phyloP scores from a whole-genome alignment of 1,284 basidiomycete genomes.

The Ceratobasidium sp. region DNA sequence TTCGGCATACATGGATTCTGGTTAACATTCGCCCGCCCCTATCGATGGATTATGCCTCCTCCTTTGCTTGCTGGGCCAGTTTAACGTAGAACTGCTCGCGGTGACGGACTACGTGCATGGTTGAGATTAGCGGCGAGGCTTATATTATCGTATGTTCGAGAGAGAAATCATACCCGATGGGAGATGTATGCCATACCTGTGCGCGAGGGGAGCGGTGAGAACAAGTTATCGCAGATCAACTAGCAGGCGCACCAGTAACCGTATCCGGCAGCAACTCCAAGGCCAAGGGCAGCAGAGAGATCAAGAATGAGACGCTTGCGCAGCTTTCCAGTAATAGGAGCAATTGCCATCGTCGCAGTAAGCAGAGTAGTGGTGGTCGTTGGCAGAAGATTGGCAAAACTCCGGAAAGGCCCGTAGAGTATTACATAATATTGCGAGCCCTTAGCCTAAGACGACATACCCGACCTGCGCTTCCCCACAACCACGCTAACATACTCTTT shows the following conservation, averaged over 20 bases:
- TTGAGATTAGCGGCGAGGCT: neutral
- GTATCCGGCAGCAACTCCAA: conserved; percentile 78
- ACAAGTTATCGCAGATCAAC: conserved; percentile 15
- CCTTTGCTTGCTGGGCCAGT: conserved; percentile 65
- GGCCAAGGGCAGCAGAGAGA: conserved; percentile 74
- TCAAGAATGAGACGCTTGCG: conserved; percentile 90
- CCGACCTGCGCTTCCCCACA: conserved; percentile 42
- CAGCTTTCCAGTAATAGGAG: conserved; percentile 89
- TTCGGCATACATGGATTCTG: conserved; percentile 16
- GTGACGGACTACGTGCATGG: conserved; percentile 68
- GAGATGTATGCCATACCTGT: conserved; percentile 84
- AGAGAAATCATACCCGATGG: conserved; percentile 52
- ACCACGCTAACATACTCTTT: conserved; percentile 49
- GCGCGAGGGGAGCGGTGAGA: conserved; percentile 37
- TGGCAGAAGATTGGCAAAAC: neutral
- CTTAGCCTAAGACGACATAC: conserved; percentile 49
- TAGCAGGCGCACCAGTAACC: conserved; percentile 75
- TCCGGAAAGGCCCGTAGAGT: conserved; percentile 5
- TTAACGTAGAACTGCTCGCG: conserved; percentile 88
- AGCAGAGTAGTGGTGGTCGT: neutral
- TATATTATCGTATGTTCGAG: neutral
- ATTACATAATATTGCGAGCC: conserved; percentile 43
- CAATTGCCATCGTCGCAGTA: conserved; percentile 71
- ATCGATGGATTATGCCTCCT: conserved; percentile 27
- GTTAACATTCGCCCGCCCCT: conserved; percentile 24